Evolutionary conservation across 2,329 filamentous ascomycete genomes (phyloP), one percentile per base, ranked within the genome.

Genomic region (Dactylellina cionopaga): DNA sequence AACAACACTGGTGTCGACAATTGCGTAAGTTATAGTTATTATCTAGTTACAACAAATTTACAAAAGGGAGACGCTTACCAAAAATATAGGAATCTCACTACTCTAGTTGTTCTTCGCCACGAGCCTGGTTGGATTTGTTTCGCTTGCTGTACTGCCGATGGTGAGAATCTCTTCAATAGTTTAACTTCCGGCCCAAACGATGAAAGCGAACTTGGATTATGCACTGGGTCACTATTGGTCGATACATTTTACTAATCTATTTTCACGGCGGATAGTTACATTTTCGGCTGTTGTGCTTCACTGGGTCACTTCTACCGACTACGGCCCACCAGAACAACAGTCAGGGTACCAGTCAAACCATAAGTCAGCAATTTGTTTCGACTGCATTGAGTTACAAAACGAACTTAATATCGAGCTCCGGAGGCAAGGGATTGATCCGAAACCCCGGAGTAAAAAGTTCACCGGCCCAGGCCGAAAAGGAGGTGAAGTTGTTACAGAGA

Each of bases 71-170:
- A 31, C n/a, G 37, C 13, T 33, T 33, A 25, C 19, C 59, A 35
- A 71, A 62, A 43, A 13, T 3, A 27, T 13, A 87, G 85, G 2
- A 89, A 89, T 76, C 78, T 89, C 1, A 83, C 84, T 2, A 82
- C 89, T 0, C 79, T 89, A 0, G 84, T 87, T 81, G 82, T 82
- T 0, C 82, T 89, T 1, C 79, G 86, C 22, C 75, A 66, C 27
- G 87, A 89, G 76, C 86, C 85, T 1, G 87, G 85, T 2, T 89
- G 87, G 87, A 83, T 89, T 1, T 89, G 87, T 75, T 82, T 89
- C 2, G 86, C 88, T 81, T 87, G 86, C 76, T 90, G 87, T 76
- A 89, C 89, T 76, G 82, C 83, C 73, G 87, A 89, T 77, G 84
- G 86, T 87, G 78, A 76, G 83, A 80, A 27, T 68, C 15, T 27